Evolutionary conservation across 2,329 filamentous ascomycete species (phyloP).

Genomic region (Neodidymelliopsis sp.): DNA sequence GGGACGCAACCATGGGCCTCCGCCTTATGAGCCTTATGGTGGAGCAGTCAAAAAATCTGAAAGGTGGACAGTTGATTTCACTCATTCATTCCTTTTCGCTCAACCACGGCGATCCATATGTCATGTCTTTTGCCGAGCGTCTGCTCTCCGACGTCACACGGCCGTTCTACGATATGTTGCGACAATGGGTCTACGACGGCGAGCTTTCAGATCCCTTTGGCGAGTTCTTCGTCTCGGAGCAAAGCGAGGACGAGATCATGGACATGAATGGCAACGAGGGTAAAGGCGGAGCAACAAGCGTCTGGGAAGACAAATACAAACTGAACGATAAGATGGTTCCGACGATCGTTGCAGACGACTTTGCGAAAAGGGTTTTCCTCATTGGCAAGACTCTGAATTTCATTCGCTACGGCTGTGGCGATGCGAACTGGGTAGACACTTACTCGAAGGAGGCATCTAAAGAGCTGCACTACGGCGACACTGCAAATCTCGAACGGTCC

Average conservation of each 20-base stretch:
- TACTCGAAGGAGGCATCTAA: constrained; percentile 95
- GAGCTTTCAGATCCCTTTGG: constrained; percentile 95
- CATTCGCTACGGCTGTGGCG: constrained; percentile 92
- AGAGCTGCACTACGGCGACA: constrained; percentile 91
- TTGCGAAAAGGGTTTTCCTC: constrained; percentile 94
- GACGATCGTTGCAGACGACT: constrained; percentile 89
- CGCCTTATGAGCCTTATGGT: constrained; percentile 93
- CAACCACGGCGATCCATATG: constrained; percentile 93
- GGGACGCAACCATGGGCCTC: constrained; percentile 94
- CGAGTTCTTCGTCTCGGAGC: constrained; percentile 94
- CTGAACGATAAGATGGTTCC: constrained; percentile 86
- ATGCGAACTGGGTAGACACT: constrained; percentile 92
- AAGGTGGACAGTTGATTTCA: constrained; percentile 90
- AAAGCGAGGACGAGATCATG: constrained; percentile 62
- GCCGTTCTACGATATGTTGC: constrained; percentile 95
- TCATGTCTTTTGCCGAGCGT: constrained; percentile 90
- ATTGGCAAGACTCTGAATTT: constrained; percentile 99
- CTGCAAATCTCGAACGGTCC: constrained; percentile 85
- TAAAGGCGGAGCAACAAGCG: constrained; percentile 75
- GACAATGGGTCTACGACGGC: constrained; percentile 97
- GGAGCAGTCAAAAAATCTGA: constrained; percentile 82
- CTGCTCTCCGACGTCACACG: constrained; percentile 85
- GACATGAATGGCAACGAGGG: constrained; percentile 51
- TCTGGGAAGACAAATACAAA: constrained; percentile 98
- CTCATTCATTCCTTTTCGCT: constrained; percentile 93